These are phyloP conservation scores for Epichloe coenophiala DNA, from an alignment of 2,329 filamentous ascomycete species.

Conservation along the genomic window DNA sequence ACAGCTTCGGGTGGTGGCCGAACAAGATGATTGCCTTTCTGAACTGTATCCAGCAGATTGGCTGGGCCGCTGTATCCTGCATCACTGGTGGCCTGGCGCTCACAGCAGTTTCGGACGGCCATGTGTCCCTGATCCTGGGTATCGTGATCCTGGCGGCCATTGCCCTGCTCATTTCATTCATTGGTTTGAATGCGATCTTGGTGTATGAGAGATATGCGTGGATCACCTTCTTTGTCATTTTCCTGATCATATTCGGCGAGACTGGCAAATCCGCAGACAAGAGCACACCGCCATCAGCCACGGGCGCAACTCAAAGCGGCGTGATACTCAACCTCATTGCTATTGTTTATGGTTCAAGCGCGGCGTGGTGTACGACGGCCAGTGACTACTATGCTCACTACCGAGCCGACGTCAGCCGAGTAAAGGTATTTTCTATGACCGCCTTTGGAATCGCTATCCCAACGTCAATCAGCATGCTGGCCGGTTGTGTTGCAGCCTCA, in stretches of 20 bases:
- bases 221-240: conserved; percentile 32
- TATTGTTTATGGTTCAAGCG: conserved; percentile 33
- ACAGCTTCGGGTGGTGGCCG: conserved; percentile 37
- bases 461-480: conserved; percentile 34
- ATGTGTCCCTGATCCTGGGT: conserved; percentile 34
- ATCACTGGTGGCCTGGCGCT: conserved; percentile 37
- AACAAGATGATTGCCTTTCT: conserved; percentile 35
- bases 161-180: conserved; percentile 36
- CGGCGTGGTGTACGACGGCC: conserved; percentile 32
- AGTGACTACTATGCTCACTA: conserved; percentile 24
- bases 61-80: conserved; percentile 36
- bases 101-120: conserved; percentile 29
- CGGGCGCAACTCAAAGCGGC: conserved; percentile 24
- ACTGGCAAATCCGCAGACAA: conserved; percentile 27
- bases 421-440: conserved; percentile 35
- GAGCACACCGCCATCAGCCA: conserved; percentile 17
- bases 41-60: conserved; percentile 24
- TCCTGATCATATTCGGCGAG: conserved; percentile 35
- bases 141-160: conserved; percentile 38
- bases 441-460: conserved; percentile 33
- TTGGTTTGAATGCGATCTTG: conserved; percentile 35
- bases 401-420: conserved; percentile 28
- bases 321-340: conserved; percentile 28
- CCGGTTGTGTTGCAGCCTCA: conserved; percentile 29
- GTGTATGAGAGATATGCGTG: conserved; percentile 37